Base-by-base conservation (phyloP, 1,139 yeast species). In the Saccharomyces pastorianus region DNA sequence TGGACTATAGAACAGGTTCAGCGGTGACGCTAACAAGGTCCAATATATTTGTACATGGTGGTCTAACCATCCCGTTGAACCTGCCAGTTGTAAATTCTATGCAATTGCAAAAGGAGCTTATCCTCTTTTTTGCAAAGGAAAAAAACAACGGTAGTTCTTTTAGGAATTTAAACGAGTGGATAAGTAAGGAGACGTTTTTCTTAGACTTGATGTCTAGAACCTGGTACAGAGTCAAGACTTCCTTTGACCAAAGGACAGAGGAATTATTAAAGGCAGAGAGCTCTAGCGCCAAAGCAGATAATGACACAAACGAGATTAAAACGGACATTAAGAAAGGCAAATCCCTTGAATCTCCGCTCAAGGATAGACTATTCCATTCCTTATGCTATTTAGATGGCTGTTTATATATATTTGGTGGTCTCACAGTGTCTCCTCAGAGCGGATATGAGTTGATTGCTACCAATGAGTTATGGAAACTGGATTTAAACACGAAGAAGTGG, bases 381-480 rank as follows among this genome's bases (percentile, higher is more conserved):
- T 68, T 84, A 52, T 71, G 80, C 41, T 78, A 78, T 47, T 69
- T 76, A 48, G 78, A 77, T 48, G 77, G 80, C 52, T 74, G 77
- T 46, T 61, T 85, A 5, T 85, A 78, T 63, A 62, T 84, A 4
- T 82, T 78, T 64, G 93, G 93, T 17, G 95, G 95, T 0, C 65
- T 85, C 34, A 60, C 63, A 4, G 66, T 66, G 2, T 66, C 69
- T 4, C 67, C 69, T 25, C 64, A 63, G 38, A 66, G 63, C 42
- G 68, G 63, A 7, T 68, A 70, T 53, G 69, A 70, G 49, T 66
- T 84, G 27, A 71, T 72, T 2, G 81, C 87, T 0, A 63, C 76
- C n/a, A 83, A 83, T 61, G 93, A 85, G 60, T 68, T 84, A 23
- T 85, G 93, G 91, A 78, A 76, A 59, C 80, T 84, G 59, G 79